Evolutionary conservation across 129 eudicot species (phyloP), one percentile per base, ranked within the genome.

Genomic region (Lactuca saligna): DNA sequence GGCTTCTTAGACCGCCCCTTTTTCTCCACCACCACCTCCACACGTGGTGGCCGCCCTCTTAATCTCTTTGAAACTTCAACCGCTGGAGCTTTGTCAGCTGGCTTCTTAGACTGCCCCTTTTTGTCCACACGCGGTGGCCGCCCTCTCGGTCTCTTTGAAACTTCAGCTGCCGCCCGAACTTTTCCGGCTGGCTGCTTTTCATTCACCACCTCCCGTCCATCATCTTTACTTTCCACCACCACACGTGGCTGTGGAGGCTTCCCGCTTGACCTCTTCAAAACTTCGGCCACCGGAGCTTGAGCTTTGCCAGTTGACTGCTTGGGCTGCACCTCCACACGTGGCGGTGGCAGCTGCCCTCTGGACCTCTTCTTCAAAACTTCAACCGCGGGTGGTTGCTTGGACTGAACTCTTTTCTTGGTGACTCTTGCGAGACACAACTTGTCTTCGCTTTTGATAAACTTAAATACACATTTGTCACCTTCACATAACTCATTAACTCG

Each of bases 381-480:
- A 53, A 10, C 11, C 34, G 20, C 50, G 34, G 48, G 53, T 39
- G 74, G 59, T 8, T 4, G 48, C 32, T 39, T 60, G 4, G 15
- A 50, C 58, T 15, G 35, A 8, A 0, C 16, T 38, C 54, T 67
- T 37, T 61, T 54, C 64, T 61, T 60, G 14, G 63, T 51, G 13
- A 75, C 41, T 68, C 51, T 75, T 8, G 73, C 74, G 11, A 75
- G 38, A 13, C 58, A 53, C 9, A 75, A 50, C 63, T 68, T 75
- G 7, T 37, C 65, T 57, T 69, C 80, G 16, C 57, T 68, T 68
- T n/a, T 68, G 3, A 75, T 38, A 38, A 4, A 68, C 70, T 61
- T 75, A 8, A 75, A 68, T 15, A 51, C 32, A 20, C 80, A 68
- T 60, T 60, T 74, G 29, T 75, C 75, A n/a, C 80, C 80, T 51